Evolutionary conservation across 306 rosid genomes (phyloP).

Genomic region (Clitoria ternatea): DNA sequence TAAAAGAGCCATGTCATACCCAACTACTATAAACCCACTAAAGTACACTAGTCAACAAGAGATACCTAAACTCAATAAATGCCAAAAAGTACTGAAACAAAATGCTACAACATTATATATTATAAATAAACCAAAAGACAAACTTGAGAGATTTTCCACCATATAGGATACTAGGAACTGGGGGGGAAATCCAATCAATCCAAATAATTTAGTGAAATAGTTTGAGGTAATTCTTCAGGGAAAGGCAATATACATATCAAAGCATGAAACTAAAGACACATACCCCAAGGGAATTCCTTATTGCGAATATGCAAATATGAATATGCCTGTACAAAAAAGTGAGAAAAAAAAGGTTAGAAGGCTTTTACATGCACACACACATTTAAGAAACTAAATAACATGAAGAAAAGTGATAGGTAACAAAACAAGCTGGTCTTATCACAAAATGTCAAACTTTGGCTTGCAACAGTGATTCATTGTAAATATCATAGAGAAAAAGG

Average conservation of each 20-base stretch:
- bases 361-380: too few species aligned
- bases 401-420: not conserved
- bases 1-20: not conserved
- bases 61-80: not conserved
- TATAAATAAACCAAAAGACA: not conserved
- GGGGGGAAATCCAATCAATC: not conserved
- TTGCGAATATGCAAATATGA: constrained; percentile 77
- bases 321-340: constrained; percentile 32
- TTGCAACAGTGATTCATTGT: not conserved
- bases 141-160: not conserved
- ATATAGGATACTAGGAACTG: not conserved
- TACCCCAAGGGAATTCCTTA: constrained; percentile 99
- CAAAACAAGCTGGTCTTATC: not conserved
- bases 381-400: not conserved
- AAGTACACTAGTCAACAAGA: not conserved
- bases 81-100: not conserved
- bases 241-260: constrained; percentile 18
- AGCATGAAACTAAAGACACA: constrained; percentile 19
- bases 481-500: not conserved
- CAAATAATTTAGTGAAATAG: not conserved
- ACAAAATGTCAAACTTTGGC: not conserved
- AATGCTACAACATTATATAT: not conserved
- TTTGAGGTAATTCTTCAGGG: not conserved
- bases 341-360: not conserved
- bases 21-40: not conserved